A percentile compares a stretch with the other conserved stretches of the same genome.
Evolutionary conservation across 139 green algal species (phyloP).

Genomic region (Yamagishiella unicocca): DNA sequence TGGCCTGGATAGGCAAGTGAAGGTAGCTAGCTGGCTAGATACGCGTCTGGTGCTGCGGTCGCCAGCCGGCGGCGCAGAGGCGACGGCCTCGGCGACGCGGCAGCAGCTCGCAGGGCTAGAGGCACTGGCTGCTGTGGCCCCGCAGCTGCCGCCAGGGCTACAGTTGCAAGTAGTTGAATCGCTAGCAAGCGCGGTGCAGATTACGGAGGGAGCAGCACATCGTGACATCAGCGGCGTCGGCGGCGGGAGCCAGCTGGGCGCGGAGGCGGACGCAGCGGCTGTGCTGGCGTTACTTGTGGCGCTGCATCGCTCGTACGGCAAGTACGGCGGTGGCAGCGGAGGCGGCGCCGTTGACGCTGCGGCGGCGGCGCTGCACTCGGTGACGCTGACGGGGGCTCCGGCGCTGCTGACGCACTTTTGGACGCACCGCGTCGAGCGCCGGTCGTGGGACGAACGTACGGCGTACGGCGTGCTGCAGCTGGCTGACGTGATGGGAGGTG

Average conservation of each 20-base stretch:
- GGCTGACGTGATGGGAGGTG: not conserved
- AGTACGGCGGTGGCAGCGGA: not conserved
- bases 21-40: not conserved
- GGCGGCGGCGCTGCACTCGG: not conserved
- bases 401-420: not conserved
- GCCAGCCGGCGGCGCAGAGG: not conserved
- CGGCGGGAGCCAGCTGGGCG: not conserved
- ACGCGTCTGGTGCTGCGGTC: not conserved
- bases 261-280: not conserved
- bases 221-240: no score
- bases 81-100: no score
- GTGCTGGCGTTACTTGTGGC: not conserved
- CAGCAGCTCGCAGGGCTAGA: not conserved
- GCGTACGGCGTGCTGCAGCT: not conserved
- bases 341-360: not conserved
- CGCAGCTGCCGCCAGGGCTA: not conserved
- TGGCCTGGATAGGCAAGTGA: not conserved
- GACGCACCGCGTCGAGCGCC: not conserved
- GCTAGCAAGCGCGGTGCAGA: no score
- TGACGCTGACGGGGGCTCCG: not conserved
- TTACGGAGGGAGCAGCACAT: no score
- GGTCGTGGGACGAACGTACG: not conserved
- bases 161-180: not conserved
- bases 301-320: constrained; percentile 12
- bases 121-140: constrained; percentile 17